A percentile compares a stretch with the other conserved stretches of the same genome.
These are phyloP conservation scores for Trametes gibbosa DNA, from an alignment of 768 basidiomycete species.

Conservation along the genomic window DNA sequence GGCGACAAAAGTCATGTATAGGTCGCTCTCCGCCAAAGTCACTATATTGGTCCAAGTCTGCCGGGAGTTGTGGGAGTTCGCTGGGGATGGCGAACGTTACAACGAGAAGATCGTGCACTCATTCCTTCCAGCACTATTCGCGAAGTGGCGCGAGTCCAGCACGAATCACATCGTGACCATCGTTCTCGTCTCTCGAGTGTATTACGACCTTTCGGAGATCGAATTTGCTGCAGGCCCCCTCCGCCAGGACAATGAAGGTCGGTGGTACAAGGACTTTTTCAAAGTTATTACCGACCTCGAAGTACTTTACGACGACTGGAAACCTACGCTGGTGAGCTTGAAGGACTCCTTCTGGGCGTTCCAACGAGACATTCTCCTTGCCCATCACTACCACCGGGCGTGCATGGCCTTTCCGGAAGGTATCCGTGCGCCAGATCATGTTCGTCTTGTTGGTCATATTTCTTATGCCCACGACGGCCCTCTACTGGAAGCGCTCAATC, in stretches of 20 bases:
- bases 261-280: constrained; percentile 94
- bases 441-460: constrained; percentile 72
- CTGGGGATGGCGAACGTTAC: constrained; percentile 93
- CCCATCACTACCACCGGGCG: constrained; percentile 83
- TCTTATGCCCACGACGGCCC: constrained; percentile 93
- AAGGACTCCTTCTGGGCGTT: constrained; percentile 90
- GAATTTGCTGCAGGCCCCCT: constrained; percentile 83
- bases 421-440: constrained; percentile 36
- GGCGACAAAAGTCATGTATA: constrained; percentile 83
- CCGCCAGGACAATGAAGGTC: constrained; percentile 67
- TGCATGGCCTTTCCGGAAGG: constrained; percentile 38
- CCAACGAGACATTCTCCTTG: constrained; percentile 86
- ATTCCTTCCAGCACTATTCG: constrained; percentile 87
- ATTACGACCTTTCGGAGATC: constrained; percentile 78
- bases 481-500: constrained; percentile 91
- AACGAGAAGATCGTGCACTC: constrained; percentile 98
- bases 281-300: constrained; percentile 94
- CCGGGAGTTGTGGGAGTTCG: constrained; percentile 94
- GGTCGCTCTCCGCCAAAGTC: constrained; percentile 87
- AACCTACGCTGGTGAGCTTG: constrained; percentile 77
- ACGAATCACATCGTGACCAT: constrained; percentile 95
- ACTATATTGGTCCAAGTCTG: constrained; percentile 97
- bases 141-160: constrained; percentile 77
- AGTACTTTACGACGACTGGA: constrained; percentile 86
- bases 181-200: constrained; percentile 90